Conservation (phyloP, 1,284 basidiomycete genomes). For the Pseudozyma sp. region DNA sequence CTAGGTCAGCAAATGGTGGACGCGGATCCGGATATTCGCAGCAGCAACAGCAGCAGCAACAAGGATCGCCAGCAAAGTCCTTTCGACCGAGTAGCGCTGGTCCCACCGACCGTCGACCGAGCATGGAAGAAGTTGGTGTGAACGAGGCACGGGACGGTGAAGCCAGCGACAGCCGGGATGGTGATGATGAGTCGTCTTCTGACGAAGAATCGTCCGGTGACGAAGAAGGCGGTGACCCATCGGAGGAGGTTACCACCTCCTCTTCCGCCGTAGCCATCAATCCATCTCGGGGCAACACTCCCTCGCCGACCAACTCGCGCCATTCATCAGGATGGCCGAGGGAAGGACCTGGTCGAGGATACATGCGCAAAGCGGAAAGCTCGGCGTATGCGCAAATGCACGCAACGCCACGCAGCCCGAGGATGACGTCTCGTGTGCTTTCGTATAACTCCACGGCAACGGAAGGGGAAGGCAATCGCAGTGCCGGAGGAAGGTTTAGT, state of each 20-base stretch:
- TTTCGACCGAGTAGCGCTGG: slow-evolving; percentile 1
- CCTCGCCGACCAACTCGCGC: slow-evolving; percentile 21
- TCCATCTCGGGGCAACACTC: slow-evolving; percentile 3
- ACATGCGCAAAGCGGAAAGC: slow-evolving; percentile 48
- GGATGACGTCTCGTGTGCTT: slow-evolving; percentile 31
- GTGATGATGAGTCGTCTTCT: slow-evolving; percentile 58
- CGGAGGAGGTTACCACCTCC: no score
- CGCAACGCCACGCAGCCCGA: slow-evolving; percentile 44
- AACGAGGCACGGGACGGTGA: slow-evolving; percentile 24
- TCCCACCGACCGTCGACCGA: slow-evolving; percentile 12
- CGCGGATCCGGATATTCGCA: background rate
- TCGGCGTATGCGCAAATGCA: slow-evolving; percentile 33
- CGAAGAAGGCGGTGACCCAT: slow-evolving; percentile 5
- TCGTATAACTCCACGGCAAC: slow-evolving; percentile 34
- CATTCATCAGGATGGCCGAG: slow-evolving; percentile 14
- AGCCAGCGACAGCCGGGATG: slow-evolving; percentile 55
- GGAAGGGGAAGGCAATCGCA: slow-evolving; percentile 29
- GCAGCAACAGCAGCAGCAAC: background rate
- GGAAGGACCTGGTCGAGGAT: slow-evolving; percentile 33
- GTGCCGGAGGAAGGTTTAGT: slow-evolving; percentile 16
- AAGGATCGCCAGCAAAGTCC: slow-evolving; percentile 1
- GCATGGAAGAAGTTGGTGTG: slow-evolving; percentile 11
- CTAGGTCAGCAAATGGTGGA: background rate
- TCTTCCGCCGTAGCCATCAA: slow-evolving; percentile 3
- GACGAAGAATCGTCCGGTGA: slow-evolving; percentile 39